phyloP scores from a whole-genome alignment of 192 early-diverging fungal species.

The Backusella parvicylindrica region DNA sequence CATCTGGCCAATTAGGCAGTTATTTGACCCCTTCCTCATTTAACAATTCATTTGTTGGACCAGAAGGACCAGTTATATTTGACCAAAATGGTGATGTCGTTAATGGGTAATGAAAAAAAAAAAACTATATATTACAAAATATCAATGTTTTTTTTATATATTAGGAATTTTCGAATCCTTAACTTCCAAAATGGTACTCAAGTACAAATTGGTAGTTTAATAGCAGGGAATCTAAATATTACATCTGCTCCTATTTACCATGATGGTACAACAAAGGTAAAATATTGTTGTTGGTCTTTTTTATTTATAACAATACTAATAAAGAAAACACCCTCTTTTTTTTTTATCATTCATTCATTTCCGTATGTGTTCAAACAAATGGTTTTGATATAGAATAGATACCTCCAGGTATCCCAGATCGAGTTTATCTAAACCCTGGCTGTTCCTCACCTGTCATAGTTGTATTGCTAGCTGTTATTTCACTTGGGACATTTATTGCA shows the following conservation, averaged over 20 bases:
- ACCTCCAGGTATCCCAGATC: slow-evolving; percentile 37
- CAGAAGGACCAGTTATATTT: slow-evolving; percentile 44
- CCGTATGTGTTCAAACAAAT: background rate
- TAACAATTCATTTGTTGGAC: slow-evolving; percentile 43
- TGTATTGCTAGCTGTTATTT: slow-evolving; percentile 27
- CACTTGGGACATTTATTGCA: slow-evolving; percentile 33
- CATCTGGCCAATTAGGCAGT: slow-evolving; percentile 31
- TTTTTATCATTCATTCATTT: background rate
- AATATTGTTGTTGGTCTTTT: background rate
- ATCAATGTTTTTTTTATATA: background rate
- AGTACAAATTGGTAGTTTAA: slow-evolving; percentile 38
- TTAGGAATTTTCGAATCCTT: slow-evolving; percentile 41
- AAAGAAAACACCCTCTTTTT: background rate
- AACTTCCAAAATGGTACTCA: slow-evolving; percentile 41
- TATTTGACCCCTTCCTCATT: slow-evolving; percentile 36
- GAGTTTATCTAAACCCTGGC: slow-evolving; percentile 32
- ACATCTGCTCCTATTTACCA: slow-evolving; percentile 40
- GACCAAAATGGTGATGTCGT: slow-evolving; percentile 43
- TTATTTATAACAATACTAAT: background rate
- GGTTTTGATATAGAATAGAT: slow-evolving; percentile 10
- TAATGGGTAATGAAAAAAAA: slow-evolving; percentile 20
- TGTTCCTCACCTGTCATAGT: slow-evolving; percentile 33
- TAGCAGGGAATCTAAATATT: slow-evolving; percentile 36
- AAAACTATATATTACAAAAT: background rate
- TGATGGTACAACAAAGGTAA: slow-evolving; percentile 42